These are phyloP conservation scores for Microdochium nivale DNA, from an alignment of 2,329 filamentous ascomycete genomes.

Conservation along the genomic window DNA sequence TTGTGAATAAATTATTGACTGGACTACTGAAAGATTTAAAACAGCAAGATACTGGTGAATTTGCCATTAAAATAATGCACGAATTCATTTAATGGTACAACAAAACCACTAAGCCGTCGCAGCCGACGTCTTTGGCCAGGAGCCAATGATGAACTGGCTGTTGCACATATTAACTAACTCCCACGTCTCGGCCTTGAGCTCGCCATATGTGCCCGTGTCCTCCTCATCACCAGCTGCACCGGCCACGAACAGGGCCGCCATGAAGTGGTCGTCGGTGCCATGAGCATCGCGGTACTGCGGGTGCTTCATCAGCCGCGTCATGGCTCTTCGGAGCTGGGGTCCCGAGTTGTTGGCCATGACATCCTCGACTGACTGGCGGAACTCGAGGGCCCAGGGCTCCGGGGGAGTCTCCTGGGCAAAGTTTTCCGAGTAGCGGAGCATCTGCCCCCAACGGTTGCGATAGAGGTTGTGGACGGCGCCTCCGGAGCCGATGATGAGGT, in stretches of 20 bases:
- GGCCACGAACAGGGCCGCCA: slow-evolving; percentile 55
- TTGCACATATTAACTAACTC: slow-evolving; percentile 59
- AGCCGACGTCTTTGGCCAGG: slow-evolving; percentile 11
- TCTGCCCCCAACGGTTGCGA: slow-evolving; percentile 56
- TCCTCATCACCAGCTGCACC: slow-evolving; percentile 42
- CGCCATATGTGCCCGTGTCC: slow-evolving; percentile 30
- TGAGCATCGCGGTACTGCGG: slow-evolving; percentile 58
- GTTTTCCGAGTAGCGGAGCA: slow-evolving; percentile 55
- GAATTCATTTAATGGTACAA: no score
- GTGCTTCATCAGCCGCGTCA: slow-evolving; percentile 60
- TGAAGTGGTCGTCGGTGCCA: slow-evolving; percentile 63
- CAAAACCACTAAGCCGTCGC: not conserved
- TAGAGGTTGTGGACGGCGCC: slow-evolving; percentile 65
- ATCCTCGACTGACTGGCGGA: slow-evolving; percentile 46
- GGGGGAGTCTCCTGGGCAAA: slow-evolving; percentile 52
- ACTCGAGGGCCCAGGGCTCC: slow-evolving; percentile 53
- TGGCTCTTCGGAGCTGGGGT: slow-evolving; percentile 40
- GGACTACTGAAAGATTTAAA: not conserved
- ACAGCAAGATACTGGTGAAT: not conserved
- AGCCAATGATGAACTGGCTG: slow-evolving; percentile 47
- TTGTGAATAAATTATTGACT: not conserved
- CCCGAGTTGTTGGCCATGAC: slow-evolving; percentile 22
- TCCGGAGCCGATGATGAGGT: slow-evolving; percentile 49
- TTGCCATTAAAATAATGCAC: not conserved
- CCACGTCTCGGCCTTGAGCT: slow-evolving; percentile 51